Conservation (phyloP, 1,284 basidiomycete genomes). For the Rhodotorula sp. region DNA sequence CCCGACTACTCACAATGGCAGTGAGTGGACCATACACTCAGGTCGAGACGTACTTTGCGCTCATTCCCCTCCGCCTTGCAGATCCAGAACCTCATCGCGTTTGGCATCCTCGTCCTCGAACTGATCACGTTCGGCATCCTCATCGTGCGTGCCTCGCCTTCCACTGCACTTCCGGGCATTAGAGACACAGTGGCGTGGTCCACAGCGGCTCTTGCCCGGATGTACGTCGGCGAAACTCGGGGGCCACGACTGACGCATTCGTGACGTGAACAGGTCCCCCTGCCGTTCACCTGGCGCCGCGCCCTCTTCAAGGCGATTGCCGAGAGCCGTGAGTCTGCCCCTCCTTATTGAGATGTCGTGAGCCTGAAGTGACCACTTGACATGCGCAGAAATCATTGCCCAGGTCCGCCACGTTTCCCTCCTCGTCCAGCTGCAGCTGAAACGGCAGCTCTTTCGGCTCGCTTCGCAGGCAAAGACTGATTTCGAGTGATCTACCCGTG, state of each 20-base stretch:
- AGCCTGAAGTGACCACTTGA: too few relatives aligned
- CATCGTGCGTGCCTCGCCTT: slow-evolving; percentile 14
- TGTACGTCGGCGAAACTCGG: too few relatives aligned
- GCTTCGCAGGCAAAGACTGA: too few relatives aligned
- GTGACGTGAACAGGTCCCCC: slow-evolving; percentile 40
- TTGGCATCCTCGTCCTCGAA: slow-evolving; percentile 31
- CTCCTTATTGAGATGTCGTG: too few relatives aligned
- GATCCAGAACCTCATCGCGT: slow-evolving; percentile 32
- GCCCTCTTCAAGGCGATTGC: slow-evolving; percentile 52
- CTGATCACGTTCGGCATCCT: slow-evolving; percentile 29
- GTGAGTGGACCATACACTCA: neutral
- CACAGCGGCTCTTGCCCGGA: too few relatives aligned
- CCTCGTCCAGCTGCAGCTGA: neutral
- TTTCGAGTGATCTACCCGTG: too few relatives aligned
- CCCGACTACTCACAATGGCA: neutral
- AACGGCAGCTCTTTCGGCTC: too few relatives aligned
- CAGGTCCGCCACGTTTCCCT: slow-evolving; percentile 40
- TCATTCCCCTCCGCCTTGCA: neutral
- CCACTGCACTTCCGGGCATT: neutral
- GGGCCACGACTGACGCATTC: neutral
- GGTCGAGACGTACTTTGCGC: neutral
- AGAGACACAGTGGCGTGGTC: too few relatives aligned
- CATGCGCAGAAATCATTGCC: slow-evolving; percentile 42
- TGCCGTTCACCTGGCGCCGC: slow-evolving; percentile 50
- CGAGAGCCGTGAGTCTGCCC: slow-evolving; percentile 36